Evolutionary conservation across 1,139 yeast species (phyloP).

Genomic region (Nakaseomyces kungkrabaensis): DNA sequence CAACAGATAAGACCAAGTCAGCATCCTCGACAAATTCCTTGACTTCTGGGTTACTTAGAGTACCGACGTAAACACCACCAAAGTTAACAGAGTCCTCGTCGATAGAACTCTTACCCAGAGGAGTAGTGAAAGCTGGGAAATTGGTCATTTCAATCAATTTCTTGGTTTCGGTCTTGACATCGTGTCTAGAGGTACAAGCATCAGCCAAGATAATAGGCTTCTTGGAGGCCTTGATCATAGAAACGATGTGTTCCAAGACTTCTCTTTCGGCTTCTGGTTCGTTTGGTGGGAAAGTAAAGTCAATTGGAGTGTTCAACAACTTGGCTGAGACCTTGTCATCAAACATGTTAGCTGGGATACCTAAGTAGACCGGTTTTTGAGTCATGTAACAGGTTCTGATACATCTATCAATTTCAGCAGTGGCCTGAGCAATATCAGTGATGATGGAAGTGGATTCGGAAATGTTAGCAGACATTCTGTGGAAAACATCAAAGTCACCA

Average conservation of each 20-base stretch:
- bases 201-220: constrained; percentile 70
- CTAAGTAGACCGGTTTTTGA: constrained; percentile 76
- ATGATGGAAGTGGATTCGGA: constrained; percentile 54
- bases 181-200: constrained; percentile 76
- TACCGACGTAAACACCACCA: constrained; percentile 82
- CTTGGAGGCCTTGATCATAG: constrained; percentile 43
- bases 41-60: constrained; percentile 62
- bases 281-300: constrained; percentile 48
- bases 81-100: constrained; percentile 65
- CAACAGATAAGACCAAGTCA: constrained; percentile 65
- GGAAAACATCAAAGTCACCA: constrained; percentile 71
- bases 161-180: constrained; percentile 49
- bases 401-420: constrained; percentile 58
- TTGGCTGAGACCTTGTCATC: constrained; percentile 48
- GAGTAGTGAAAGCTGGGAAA: constrained; percentile 78
- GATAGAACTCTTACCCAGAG: constrained; percentile 80
- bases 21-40: constrained; percentile 64
- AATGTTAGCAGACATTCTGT: constrained; percentile 59
- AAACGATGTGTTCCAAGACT: constrained; percentile 46
- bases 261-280: constrained; percentile 62
- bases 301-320: constrained; percentile 50
- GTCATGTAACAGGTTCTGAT: constrained; percentile 56
- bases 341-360: constrained; percentile 70
- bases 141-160: constrained; percentile 56
- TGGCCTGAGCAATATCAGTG: constrained; percentile 50